A percentile compares a stretch with the other conserved stretches of the same genome.
phyloP scores from a whole-genome alignment of 495 filamentous ascomycete genomes.

The Neurospora hispaniola region DNA sequence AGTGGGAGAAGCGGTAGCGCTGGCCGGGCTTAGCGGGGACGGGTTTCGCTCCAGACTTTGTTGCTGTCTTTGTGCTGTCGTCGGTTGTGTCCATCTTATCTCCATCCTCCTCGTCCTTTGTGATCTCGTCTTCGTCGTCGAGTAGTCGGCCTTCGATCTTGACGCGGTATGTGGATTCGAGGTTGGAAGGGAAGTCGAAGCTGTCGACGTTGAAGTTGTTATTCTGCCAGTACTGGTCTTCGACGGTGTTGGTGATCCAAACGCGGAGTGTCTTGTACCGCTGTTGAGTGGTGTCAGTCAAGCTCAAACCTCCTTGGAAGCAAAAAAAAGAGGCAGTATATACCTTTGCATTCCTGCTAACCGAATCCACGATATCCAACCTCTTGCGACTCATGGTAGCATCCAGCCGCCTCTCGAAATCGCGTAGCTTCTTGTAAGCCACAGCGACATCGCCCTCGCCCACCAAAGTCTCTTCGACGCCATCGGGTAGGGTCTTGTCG shows the following conservation, averaged over 20 bases:
- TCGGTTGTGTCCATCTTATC: constrained; percentile 59
- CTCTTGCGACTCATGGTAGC: constrained; percentile 92
- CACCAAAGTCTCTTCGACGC: constrained; percentile 59
- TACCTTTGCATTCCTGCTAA: constrained; percentile 67
- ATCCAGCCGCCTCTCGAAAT: constrained; percentile 82
- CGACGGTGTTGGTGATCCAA: constrained; percentile 92
- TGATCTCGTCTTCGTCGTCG: constrained; percentile 55
- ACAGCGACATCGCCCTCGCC: constrained; percentile 67
- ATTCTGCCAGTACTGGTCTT: constrained; percentile 89
- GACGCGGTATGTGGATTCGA: constrained; percentile 69
- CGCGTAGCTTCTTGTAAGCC: constrained; percentile 72
- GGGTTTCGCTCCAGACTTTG: constrained; percentile 13
- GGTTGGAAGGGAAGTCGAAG: constrained; percentile 63
- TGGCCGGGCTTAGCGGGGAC: constrained; percentile 30
- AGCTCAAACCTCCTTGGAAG: not conserved
- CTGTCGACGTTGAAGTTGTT: constrained; percentile 50
- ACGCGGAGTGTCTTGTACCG: constrained; percentile 78
- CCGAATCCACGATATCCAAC: constrained; percentile 77
- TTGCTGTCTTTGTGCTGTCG: constrained; percentile 34
- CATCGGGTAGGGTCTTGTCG: constrained; percentile 88
- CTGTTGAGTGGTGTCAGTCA: constrained; percentile 17
- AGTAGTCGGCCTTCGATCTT: constrained; percentile 89
- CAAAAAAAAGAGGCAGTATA: not conserved
- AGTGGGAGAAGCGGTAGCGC: constrained; percentile 71
- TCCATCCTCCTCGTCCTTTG: constrained; percentile 45